A percentile compares a stretch with the other conserved stretches of the same genome.
These are phyloP conservation scores for Vitis rotundifolia DNA, from an alignment of 164 flowering plant genomes.

Conservation along the genomic window DNA sequence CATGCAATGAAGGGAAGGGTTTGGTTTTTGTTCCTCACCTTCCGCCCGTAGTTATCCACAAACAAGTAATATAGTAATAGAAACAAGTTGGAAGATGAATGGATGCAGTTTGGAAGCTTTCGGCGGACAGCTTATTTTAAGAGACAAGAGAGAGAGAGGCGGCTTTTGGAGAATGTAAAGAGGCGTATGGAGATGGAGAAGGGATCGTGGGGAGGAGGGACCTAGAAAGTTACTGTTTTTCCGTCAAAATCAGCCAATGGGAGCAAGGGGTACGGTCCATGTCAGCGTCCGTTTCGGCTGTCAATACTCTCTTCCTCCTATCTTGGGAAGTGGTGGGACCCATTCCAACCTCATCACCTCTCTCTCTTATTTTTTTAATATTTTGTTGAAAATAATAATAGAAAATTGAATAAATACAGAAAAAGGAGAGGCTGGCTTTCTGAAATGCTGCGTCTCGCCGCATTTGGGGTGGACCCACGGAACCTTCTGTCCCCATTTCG, in stretches of 20 bases:
- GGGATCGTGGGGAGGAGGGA: conserved; percentile 5
- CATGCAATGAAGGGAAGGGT: no score
- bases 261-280: conserved; percentile 24
- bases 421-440: neutral
- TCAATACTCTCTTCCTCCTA: conserved; percentile 10
- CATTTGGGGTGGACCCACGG: conserved; percentile 30
- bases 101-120: conserved; percentile 2
- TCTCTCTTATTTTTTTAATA: no score
- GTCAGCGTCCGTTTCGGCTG: conserved; percentile 38
- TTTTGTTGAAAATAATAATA: neutral
- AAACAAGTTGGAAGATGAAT: neutral
- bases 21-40: no score
- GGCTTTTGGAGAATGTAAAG: conserved; percentile 29
- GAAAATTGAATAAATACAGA: neutral
- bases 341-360: conserved; percentile 5
- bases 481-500: conserved; percentile 22
- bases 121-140: neutral
- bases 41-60: conserved; percentile 6
- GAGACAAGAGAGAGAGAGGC: neutral
- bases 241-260: conserved; percentile 8
- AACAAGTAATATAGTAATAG: neutral
- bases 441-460: conserved; percentile 40
- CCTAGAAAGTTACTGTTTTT: conserved; percentile 1
- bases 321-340: conserved; percentile 11
- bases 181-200: conserved; percentile 14